Conservation (phyloP, 352 stramenopile species). For the Pythium rishiriense region DNA sequence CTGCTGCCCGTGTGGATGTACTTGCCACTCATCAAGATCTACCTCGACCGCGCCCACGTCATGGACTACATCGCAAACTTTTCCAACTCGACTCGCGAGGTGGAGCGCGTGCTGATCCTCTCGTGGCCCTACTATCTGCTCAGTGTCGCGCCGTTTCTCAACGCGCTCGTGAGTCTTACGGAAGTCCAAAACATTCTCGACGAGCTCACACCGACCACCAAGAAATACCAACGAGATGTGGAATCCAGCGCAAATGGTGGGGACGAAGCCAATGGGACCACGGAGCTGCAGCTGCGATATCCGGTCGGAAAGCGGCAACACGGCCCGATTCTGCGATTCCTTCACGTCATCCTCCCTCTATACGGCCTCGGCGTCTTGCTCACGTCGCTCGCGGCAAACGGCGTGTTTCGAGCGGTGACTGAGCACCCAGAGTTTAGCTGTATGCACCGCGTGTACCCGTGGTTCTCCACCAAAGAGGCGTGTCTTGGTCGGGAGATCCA, state of each 20-base stretch:
- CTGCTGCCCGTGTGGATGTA: constrained; percentile 26
- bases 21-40: constrained; percentile 16
- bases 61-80: constrained; percentile 2
- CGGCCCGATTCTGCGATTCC: neutral
- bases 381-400: neutral
- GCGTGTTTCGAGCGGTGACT: neutral
- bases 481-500: constrained; percentile 11
- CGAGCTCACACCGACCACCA: neutral
- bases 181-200: constrained; percentile 6
- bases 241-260: too few species aligned
- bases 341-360: neutral
- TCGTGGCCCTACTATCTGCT: constrained; percentile 11
- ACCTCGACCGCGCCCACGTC: neutral
- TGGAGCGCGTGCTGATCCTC: constrained; percentile 13
- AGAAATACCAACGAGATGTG: neutral
- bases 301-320: neutral
- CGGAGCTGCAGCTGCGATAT: constrained; percentile 2
- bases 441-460: constrained; percentile 11
- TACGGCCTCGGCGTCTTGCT: constrained; percentile 6
- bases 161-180: constrained; percentile 6
- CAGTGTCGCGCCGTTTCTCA: constrained; percentile 18
- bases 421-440: neutral
- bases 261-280: neutral
- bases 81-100: neutral
- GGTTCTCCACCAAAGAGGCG: constrained; percentile 14